Base-by-base conservation (phyloP, 192 early-diverging fungal species). In the Entomortierella lignicola region DNA sequence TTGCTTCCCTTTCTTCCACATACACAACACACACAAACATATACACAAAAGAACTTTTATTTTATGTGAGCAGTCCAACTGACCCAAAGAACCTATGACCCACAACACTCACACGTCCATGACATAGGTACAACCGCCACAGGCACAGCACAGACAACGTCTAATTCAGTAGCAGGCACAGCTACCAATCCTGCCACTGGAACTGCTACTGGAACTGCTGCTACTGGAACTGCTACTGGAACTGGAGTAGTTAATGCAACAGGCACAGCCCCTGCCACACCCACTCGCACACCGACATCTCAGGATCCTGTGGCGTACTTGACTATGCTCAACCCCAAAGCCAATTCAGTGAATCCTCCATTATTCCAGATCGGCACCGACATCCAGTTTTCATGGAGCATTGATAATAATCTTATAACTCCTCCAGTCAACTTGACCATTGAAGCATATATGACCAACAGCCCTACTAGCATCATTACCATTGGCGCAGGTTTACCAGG, bases 401-500 rank as follows among this genome's bases (percentile, higher is more conserved):
- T 61, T 61, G 56, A 60, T 57, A 18, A 69, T 1, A 55, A 70
- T 17, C 63, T 79, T 3, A 17, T 39, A 25, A 30, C 70, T 18
- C 55, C 23, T 10, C 67, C 67, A 0, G 30, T 67, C 57, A 79
- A 79, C 34, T 15, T 79, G 11, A 79, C 75, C 20, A 69, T 79
- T 42, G 62, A 79, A 25, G 66, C 67, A 8, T 70, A n/a, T 21
- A 8, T n/a, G n/a, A 1, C 55, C 15, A 37, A 60, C 55, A 60
- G 21, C 34, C 52, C 54, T 30, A 56, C 8, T 4, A 37, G 0
- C 15, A 66, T 79, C 23, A 27, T 79, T 2, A 69, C 75, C 56
- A 69, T 79, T 17, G 75, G 57, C n/a, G n/a, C 48, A 3, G 75
- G 47, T 4, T 25, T 79, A 8, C 61, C 75, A 11, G 75, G 75